Conservation (phyloP, 2,329 filamentous ascomycete genomes). For the Colletotrichum lupini region DNA sequence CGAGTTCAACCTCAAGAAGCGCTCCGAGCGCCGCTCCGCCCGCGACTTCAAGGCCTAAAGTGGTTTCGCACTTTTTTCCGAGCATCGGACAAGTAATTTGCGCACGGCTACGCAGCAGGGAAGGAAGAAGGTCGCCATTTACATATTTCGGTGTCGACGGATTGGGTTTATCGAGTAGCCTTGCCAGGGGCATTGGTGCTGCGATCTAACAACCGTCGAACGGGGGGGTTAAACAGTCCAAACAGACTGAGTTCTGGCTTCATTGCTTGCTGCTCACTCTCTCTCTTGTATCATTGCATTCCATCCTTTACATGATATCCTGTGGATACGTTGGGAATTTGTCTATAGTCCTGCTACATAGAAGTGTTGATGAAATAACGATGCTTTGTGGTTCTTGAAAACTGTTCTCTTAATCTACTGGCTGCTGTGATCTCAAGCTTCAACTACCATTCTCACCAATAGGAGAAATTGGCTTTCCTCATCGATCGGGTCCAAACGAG, state of each 20-base stretch:
- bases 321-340: slow-evolving; percentile 27
- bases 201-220: background rate
- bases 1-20: slow-evolving; percentile 58
- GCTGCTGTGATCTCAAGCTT: background rate
- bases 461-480: too few species aligned
- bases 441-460: too few species aligned
- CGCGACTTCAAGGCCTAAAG: slow-evolving; percentile 32
- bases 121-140: background rate
- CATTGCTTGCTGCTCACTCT: background rate
- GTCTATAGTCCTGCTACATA: slow-evolving; percentile 27
- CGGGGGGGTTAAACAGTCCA: background rate
- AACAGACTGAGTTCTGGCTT: background rate
- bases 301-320: slow-evolving; percentile 30
- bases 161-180: background rate
- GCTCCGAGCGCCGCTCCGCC: slow-evolving; percentile 41
- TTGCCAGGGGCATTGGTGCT: slow-evolving; percentile 14
- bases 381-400: slow-evolving; percentile 31
- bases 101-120: slow-evolving; percentile 7
- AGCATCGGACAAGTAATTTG: slow-evolving; percentile 12
- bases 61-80: background rate
- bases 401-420: background rate
- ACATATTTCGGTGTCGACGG: background rate
- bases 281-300: background rate
- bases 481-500: too few species aligned
- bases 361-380: slow-evolving; percentile 24